phyloP scores from a whole-genome alignment of 495 filamentous ascomycete species.

The Margaritispora aquatica region DNA sequence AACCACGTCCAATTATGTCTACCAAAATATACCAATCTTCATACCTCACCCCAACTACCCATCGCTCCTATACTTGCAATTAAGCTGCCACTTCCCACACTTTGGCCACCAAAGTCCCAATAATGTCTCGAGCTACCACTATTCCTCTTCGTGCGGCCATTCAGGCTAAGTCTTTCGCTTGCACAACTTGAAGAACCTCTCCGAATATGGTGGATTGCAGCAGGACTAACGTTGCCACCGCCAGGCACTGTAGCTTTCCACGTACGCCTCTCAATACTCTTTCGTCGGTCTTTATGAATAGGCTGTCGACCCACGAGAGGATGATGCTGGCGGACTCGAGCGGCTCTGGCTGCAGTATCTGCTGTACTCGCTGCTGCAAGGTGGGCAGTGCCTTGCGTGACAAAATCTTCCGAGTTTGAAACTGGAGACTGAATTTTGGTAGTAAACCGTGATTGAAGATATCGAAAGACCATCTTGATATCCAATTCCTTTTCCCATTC shows the following conservation, averaged over 20 bases:
- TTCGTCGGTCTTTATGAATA: slow-evolving; percentile 8
- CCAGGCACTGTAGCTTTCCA: slow-evolving; percentile 42
- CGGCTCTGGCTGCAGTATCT: slow-evolving; percentile 69
- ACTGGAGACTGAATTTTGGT: slow-evolving; percentile 30
- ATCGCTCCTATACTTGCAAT: slow-evolving; percentile 58
- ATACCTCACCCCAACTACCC: slow-evolving; percentile 72
- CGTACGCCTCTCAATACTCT: slow-evolving; percentile 41
- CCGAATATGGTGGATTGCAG: slow-evolving; percentile 28
- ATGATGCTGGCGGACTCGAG: slow-evolving; percentile 77
- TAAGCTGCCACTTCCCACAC: slow-evolving; percentile 65
- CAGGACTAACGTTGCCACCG: slow-evolving; percentile 28
- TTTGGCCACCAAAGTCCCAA: slow-evolving; percentile 76
- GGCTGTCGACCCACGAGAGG: slow-evolving; percentile 61
- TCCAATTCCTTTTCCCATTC: slow-evolving; percentile 90
- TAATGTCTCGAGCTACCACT: slow-evolving; percentile 68
- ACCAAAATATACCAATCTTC: neutral
- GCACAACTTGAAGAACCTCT: slow-evolving; percentile 64
- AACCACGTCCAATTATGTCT: neutral
- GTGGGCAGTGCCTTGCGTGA: slow-evolving; percentile 31
- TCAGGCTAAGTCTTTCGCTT: slow-evolving; percentile 44
- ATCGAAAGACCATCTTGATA: slow-evolving; percentile 81
- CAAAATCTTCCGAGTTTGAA: slow-evolving; percentile 15
- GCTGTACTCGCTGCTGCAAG: slow-evolving; percentile 46
- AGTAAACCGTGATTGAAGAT: slow-evolving; percentile 70
- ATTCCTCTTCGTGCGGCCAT: slow-evolving; percentile 37